These are phyloP conservation scores for Flaveria linearis DNA, from an alignment of 129 eudicot genomes.

Conservation along the genomic window DNA sequence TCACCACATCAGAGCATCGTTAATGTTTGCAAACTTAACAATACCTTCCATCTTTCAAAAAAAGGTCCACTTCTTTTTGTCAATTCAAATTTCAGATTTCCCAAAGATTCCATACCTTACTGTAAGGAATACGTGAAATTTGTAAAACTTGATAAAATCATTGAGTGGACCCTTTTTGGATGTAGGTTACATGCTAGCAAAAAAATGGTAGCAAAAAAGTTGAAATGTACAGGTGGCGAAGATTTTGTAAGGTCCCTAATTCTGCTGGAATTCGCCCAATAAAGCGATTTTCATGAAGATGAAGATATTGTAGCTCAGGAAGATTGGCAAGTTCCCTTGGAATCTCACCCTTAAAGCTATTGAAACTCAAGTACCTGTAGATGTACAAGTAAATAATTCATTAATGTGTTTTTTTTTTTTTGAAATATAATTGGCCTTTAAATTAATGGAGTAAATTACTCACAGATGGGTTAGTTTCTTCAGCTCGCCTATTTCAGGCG, in stretches of 20 bases:
- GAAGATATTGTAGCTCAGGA: constrained; percentile 82
- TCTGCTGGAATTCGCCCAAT: constrained; percentile 94
- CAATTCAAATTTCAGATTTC: constrained; percentile 11
- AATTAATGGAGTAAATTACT: constrained; percentile 38
- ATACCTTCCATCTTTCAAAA: neutral
- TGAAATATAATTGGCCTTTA: neutral
- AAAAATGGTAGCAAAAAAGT: constrained; percentile 5
- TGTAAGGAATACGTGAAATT: neutral
- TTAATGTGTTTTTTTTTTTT: neutral
- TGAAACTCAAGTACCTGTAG: constrained; percentile 87
- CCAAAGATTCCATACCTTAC: neutral
- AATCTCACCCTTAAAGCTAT: constrained; percentile 89
- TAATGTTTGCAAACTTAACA: constrained; percentile 10
- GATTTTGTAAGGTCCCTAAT: constrained; percentile 78
- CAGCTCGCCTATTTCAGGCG: constrained; percentile 96
- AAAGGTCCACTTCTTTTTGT: constrained; percentile 3
- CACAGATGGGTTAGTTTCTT: constrained; percentile 89
- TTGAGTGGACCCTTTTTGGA: constrained; percentile 1
- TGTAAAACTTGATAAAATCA: neutral
- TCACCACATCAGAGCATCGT: constrained; percentile 8
- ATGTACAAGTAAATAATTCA: constrained; percentile 24
- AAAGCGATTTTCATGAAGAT: constrained; percentile 91
- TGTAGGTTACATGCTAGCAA: constrained; percentile 19
- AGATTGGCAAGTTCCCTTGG: constrained; percentile 94
- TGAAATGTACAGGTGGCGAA: constrained; percentile 71